phyloP scores from a whole-genome alignment of 2,329 filamentous ascomycete species.

The Sclerotinia minor region DNA sequence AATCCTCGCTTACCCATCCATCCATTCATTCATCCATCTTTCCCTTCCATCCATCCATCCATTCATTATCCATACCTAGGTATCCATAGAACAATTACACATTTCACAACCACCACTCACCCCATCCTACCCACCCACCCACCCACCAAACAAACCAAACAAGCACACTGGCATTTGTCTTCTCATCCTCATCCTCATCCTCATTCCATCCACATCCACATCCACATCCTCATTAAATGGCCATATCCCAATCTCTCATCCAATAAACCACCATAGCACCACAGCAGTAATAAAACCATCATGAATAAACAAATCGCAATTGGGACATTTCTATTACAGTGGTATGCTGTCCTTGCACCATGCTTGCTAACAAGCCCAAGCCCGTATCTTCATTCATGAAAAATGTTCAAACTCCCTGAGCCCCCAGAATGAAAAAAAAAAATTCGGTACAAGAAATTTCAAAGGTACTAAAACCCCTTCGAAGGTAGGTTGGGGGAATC shows the following conservation, averaged over 20 bases:
- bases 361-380: conserved; percentile 29
- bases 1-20: neutral
- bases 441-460: conserved; percentile 34
- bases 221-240: conserved; percentile 28
- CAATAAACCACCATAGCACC: conserved; percentile 8
- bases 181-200: conserved; percentile 28
- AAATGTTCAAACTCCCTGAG: conserved; percentile 19
- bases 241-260: conserved; percentile 18
- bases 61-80: conserved; percentile 2
- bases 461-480: conserved; percentile 26
- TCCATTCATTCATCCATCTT: conserved; percentile 8
- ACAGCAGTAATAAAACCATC: conserved; percentile 13
- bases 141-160: too few relatives aligned
- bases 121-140: conserved; percentile 22
- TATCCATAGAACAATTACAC: conserved; percentile 8
- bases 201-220: conserved; percentile 29
- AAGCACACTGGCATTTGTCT: conserved; percentile 22
- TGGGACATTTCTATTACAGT: conserved; percentile 39
- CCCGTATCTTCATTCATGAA: conserved; percentile 21
- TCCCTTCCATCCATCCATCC: conserved; percentile 9
- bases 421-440: conserved; percentile 26
- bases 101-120: neutral
- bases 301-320: conserved; percentile 27
- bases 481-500: conserved; percentile 9
- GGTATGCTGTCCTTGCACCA: conserved; percentile 27